Percentiles rank a stretch among this genome's conserved stretches.
Conservation (phyloP, 257 asterid species). For the Sherardia arvensis region DNA sequence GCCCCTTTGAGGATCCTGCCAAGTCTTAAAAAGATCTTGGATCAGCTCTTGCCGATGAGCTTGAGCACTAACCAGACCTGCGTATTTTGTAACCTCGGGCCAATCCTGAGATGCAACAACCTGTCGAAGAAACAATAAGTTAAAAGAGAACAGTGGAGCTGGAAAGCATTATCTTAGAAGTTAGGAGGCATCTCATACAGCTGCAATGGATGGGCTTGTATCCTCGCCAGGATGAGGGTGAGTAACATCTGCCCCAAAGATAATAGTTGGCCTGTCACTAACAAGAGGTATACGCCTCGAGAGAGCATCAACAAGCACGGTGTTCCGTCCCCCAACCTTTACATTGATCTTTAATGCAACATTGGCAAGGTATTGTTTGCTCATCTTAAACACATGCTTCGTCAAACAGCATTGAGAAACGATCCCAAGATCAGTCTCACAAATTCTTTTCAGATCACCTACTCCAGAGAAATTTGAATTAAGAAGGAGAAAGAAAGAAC, state of each 20-base stretch:
- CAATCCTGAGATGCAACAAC: conserved; percentile 99
- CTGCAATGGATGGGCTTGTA: conserved; percentile 99
- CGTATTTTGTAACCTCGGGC: conserved; percentile 93
- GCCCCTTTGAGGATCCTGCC: conserved; percentile 83
- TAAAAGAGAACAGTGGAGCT: neutral
- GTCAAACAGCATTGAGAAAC: conserved; percentile 95
- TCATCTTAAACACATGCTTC: conserved; percentile 70
- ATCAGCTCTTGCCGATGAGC: conserved; percentile 95
- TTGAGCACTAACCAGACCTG: conserved; percentile 94
- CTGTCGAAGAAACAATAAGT: conserved; percentile 27
- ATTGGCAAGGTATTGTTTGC: conserved; percentile 89
- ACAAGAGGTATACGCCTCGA: conserved; percentile 88
- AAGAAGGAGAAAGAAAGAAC: neutral
- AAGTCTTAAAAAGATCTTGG: conserved; percentile 71
- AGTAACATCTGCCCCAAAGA: conserved; percentile 97
- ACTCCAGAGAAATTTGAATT: neutral
- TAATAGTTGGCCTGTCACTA: conserved; percentile 83
- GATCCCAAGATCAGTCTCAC: conserved; percentile 95
- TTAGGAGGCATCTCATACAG: conserved; percentile 37
- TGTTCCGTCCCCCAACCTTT: conserved; percentile 94
- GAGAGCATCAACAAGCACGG: conserved; percentile 81
- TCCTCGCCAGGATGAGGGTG: conserved; percentile 99
- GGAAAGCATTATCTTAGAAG: neutral
- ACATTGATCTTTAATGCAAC: conserved; percentile 85
- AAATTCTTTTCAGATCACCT: conserved; percentile 89